Percentiles rank a stretch among this genome's conserved stretches.
These are phyloP conservation scores for Termitomyces sp. DNA, from an alignment of 768 basidiomycete species.

Conservation along the genomic window DNA sequence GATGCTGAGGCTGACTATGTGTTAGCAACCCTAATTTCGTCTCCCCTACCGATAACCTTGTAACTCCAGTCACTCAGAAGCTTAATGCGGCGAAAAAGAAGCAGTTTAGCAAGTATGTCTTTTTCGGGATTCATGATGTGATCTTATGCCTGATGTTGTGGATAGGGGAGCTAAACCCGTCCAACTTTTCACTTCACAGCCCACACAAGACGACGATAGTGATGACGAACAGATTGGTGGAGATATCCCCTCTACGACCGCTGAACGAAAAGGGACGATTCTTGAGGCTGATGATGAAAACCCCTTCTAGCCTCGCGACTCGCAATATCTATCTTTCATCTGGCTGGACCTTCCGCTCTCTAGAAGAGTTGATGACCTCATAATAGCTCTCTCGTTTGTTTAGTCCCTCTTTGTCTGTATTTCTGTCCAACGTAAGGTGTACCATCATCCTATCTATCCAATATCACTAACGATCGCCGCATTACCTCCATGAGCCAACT, in stretches of 20 bases:
- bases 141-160: conserved; percentile 3
- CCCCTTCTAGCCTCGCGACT: conserved; percentile 48
- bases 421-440: conserved; percentile 15
- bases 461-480: neutral
- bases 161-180: conserved; percentile 57
- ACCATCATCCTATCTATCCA: conserved; percentile 2
- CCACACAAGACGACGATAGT: conserved; percentile 33
- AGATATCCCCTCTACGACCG: conserved; percentile 9
- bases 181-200: conserved; percentile 46
- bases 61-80: conserved; percentile 93
- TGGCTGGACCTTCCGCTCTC: conserved; percentile 18
- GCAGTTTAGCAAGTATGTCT: conserved; percentile 85
- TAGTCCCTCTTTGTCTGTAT: conserved; percentile 15
- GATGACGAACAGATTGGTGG: conserved; percentile 29
- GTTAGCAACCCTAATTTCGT: conserved; percentile 79
- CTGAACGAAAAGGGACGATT: conserved; percentile 24
- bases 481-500: neutral
- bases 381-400: conserved; percentile 12
- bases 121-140: neutral
- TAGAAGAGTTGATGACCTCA: conserved; percentile 12
- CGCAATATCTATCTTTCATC: conserved; percentile 9
- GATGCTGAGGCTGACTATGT: conserved; percentile 6
- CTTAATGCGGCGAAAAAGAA: conserved; percentile 88
- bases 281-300: conserved; percentile 59
- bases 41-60: conserved; percentile 92